Conservation (phyloP, 1,284 basidiomycete genomes). For the Meira miltonrushii region DNA sequence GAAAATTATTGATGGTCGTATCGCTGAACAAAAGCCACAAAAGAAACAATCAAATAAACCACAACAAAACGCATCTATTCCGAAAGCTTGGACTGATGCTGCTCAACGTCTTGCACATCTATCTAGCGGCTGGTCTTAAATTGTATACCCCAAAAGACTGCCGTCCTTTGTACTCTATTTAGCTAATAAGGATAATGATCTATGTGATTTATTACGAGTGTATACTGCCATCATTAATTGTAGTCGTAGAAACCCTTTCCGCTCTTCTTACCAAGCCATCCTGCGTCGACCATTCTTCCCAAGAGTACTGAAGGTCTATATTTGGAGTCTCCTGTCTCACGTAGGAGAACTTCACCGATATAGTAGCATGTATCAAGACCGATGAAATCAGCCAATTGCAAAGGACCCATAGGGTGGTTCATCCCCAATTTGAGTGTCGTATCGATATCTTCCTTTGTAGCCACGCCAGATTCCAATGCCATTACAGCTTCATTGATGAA, state of each 20-base stretch:
- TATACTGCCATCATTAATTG: background rate
- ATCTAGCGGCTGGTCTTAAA: background rate
- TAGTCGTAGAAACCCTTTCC: slow-evolving; percentile 51
- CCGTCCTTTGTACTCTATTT: background rate
- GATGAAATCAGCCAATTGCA: slow-evolving; percentile 62
- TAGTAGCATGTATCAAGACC: slow-evolving; percentile 82
- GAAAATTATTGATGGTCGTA: slow-evolving; percentile 4
- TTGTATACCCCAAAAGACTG: background rate
- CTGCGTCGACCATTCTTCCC: slow-evolving; percentile 91
- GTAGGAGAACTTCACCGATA: slow-evolving; percentile 44
- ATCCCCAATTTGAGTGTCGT: slow-evolving; percentile 86
- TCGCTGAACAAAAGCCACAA: background rate
- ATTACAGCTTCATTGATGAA: slow-evolving; percentile 79
- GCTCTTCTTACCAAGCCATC: slow-evolving; percentile 85
- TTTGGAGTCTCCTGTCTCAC: slow-evolving; percentile 86
- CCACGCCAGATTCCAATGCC: slow-evolving; percentile 84
- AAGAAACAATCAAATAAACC: too few species aligned
- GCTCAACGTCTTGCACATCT: background rate
- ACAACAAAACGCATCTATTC: too few species aligned
- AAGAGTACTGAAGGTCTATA: slow-evolving; percentile 87
- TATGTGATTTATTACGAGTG: background rate
- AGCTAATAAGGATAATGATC: background rate
- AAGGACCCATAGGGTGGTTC: slow-evolving; percentile 85
- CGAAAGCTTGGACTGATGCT: background rate
- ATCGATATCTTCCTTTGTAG: slow-evolving; percentile 90